Evolutionary conservation across 352 stramenopile genomes (phyloP).

Genomic region (Phytophthora pinifolia): DNA sequence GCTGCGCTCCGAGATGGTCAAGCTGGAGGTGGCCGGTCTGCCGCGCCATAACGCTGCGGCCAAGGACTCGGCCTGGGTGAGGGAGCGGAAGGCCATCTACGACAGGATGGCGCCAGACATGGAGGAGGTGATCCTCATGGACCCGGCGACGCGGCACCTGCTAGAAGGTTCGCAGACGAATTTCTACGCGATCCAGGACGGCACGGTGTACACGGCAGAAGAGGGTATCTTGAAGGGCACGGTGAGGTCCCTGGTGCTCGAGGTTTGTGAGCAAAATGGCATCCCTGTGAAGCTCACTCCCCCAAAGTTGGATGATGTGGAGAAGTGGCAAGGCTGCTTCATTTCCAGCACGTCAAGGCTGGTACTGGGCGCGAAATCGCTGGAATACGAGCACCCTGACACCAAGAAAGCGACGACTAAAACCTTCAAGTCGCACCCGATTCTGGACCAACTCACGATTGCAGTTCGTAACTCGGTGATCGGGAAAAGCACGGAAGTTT

Average conservation of each 20-base stretch:
- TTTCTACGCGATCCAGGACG: constrained; percentile 67
- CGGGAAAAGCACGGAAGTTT: constrained; percentile 58
- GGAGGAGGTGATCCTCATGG: constrained; percentile 86
- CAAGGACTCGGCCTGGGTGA: constrained; percentile 80
- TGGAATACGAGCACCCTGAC: constrained; percentile 51
- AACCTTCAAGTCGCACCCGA: constrained; percentile 37
- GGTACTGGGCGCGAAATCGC: constrained; percentile 52
- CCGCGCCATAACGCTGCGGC: constrained; percentile 71
- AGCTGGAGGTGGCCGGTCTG: constrained; percentile 66
- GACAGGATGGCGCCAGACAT: constrained; percentile 60
- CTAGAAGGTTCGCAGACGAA: constrained; percentile 87
- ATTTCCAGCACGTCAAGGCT: constrained; percentile 84
- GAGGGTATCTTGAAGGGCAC: constrained; percentile 79
- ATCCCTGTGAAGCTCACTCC: constrained; percentile 61
- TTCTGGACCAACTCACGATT: constrained; percentile 48
- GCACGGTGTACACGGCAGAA: constrained; percentile 60
- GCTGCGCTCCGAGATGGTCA: constrained; percentile 60
- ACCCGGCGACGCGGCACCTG: constrained; percentile 51
- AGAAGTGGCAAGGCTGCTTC: constrained; percentile 76
- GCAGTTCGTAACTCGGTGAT: constrained; percentile 50
- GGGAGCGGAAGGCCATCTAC: constrained; percentile 76
- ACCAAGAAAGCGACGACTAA: constrained; percentile 26
- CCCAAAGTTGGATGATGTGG: constrained; percentile 51
- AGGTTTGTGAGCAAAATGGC: constrained; percentile 50
- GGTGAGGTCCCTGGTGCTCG: constrained; percentile 70